Base-by-base conservation (phyloP, 2,329 filamentous ascomycete genomes). In the Metarhizium sp. region DNA sequence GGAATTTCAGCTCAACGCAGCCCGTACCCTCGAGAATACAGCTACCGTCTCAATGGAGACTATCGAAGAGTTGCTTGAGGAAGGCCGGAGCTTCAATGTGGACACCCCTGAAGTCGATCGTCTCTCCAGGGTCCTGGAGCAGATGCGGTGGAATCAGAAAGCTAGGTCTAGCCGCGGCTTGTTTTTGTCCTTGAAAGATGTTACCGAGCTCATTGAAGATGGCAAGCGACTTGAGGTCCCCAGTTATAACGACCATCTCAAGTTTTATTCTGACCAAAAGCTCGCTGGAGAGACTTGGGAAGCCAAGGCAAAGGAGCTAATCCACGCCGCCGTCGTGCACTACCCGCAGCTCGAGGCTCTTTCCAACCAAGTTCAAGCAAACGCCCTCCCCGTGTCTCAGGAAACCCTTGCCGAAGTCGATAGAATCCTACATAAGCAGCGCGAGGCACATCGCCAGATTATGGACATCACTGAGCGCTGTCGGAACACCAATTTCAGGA, bases 281-380 rank as follows among this genome's bases (percentile, higher is more conserved):
- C 77, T 80, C 6, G 82, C 87, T 30, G 94, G 92, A 43, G 82
- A 91, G 65, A 78, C 88, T 49, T 99, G 94, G 94, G 94, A 97
- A 73, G 79, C 83, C 50, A 97, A 96, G 70, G 92, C 91, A 2
- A 88, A 88, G 64, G 92, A 99, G 68, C 78, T 99, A 53, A 95
- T 97, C 73, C 81, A 85, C n/a, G 91, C 91, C 8, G 92, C 97
- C 65, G 79, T 87, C 46, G 87, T 97, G 11, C 91, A 97, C 71
- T 97, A 95, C 65, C 89, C 92, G 53, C 94, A 99, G 67, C 81
- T 99, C 1, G 94, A 97, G 69, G 90, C 92, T 0, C 76, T 99
- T 6, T 95, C 91, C 1, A 82, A 84, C 51, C 92, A 97, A 72
- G 92, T 92, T 1, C 74, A 79, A 56, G 77, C 68, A 32, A 79